phyloP scores from a whole-genome alignment of 2,329 filamentous ascomycete species.

The Ophiostoma sp. region DNA sequence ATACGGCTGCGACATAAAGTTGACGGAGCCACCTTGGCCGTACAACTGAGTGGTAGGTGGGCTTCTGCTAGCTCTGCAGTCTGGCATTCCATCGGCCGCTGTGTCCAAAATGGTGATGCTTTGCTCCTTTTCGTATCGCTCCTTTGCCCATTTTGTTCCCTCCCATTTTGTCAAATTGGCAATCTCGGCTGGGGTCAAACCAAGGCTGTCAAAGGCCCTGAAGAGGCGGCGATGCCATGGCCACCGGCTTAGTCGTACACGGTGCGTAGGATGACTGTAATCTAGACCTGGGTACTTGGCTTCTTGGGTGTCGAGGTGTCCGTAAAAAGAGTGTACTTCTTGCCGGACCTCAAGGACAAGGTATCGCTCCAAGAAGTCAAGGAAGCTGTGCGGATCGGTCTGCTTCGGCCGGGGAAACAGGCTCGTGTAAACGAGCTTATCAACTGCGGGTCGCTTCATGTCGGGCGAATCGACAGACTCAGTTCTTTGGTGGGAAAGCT shows the following conservation, averaged over 20 bases:
- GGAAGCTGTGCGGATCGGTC: conserved; percentile 66
- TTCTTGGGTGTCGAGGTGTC: conserved; percentile 71
- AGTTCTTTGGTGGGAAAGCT: background rate
- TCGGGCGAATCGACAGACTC: conserved; percentile 27
- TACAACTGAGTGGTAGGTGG: background rate
- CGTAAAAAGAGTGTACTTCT: conserved; percentile 73
- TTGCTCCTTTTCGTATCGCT: conserved; percentile 72
- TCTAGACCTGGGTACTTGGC: conserved; percentile 77
- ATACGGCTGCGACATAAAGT: background rate
- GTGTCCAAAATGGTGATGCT: conserved; percentile 65
- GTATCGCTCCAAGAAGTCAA: conserved; percentile 61
- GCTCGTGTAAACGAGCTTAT: conserved; percentile 66
- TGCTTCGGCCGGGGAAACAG: conserved; percentile 65
- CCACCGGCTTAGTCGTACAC: conserved; percentile 71
- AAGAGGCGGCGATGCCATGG: conserved; percentile 72
- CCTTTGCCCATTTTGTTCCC: conserved; percentile 75
- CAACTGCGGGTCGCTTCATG: conserved; percentile 68
- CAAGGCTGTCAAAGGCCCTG: conserved; percentile 64
- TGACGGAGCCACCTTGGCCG: background rate
- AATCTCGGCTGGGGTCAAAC: conserved; percentile 65
- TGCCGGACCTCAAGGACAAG: conserved; percentile 73
- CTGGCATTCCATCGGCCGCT: conserved; percentile 60
- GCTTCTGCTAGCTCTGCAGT: conserved; percentile 43
- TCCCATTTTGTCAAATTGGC: conserved; percentile 72
- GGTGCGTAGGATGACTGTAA: conserved; percentile 67